A percentile compares a stretch with the other conserved stretches of the same genome.
Evolutionary conservation across 1,284 basidiomycete genomes (phyloP).

Genomic region (Cutaneotrichosporon arboriforme): DNA sequence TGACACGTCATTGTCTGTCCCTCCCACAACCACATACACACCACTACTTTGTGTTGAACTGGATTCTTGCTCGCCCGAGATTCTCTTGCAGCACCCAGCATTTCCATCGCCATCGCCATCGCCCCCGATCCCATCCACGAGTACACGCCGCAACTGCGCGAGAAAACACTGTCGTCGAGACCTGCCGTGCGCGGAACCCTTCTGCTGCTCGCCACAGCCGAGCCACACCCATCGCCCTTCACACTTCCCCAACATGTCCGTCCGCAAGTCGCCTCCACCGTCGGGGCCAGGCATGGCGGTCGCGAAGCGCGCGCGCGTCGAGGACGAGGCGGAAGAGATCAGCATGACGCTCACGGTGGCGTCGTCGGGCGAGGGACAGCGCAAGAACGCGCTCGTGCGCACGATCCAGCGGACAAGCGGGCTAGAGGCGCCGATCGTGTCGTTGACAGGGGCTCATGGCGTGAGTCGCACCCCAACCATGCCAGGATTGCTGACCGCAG

Average conservation of each 20-base stretch:
- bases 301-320: slow-evolving; percentile 46
- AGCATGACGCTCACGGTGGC: slow-evolving; percentile 37
- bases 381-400: slow-evolving; percentile 43
- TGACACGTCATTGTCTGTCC: not conserved
- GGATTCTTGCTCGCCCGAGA: too few species aligned
- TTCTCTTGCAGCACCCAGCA: too few species aligned
- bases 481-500: slow-evolving; percentile 23
- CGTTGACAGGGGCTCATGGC: slow-evolving; percentile 42
- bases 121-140: too few species aligned
- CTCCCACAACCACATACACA: too few species aligned
- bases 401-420: slow-evolving; percentile 46
- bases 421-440: slow-evolving; percentile 44
- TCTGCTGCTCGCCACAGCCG: too few species aligned
- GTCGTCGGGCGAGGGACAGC: slow-evolving; percentile 41
- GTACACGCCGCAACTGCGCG: too few species aligned
- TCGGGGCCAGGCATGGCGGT: slow-evolving; percentile 39
- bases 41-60: too few species aligned
- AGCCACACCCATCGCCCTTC: too few species aligned
- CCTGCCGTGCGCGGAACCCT: too few species aligned
- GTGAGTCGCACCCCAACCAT: slow-evolving; percentile 24
- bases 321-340: slow-evolving; percentile 32
- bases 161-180: too few species aligned
- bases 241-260: slow-evolving; percentile 29
- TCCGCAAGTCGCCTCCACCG: slow-evolving; percentile 44
- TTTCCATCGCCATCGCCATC: too few species aligned